Conservation (phyloP, 1,139 yeast species). For the Saccharomycopsis hybrid region DNA sequence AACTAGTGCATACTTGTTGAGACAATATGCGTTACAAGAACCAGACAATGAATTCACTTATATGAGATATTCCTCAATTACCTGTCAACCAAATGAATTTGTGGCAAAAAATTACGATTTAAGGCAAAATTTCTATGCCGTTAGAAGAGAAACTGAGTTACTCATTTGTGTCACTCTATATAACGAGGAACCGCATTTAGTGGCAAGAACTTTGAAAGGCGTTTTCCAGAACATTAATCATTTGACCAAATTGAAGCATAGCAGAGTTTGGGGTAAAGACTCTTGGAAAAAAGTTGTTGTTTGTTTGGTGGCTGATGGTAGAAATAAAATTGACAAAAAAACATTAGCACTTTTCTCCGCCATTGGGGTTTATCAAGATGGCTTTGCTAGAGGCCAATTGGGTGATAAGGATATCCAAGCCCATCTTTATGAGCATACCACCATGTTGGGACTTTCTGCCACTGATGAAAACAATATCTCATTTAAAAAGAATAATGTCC, state of each 20-base stretch:
- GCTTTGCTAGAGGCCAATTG: constrained; percentile 84
- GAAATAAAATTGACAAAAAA: constrained; percentile 80
- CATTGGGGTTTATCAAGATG: constrained; percentile 92
- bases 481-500: constrained; percentile 59
- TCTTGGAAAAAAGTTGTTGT: constrained; percentile 94
- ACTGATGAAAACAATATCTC: constrained; percentile 64
- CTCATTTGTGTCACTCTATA: constrained; percentile 89
- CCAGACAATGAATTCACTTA: constrained; percentile 70
- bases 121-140: constrained; percentile 59
- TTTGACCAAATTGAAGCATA: constrained; percentile 62
- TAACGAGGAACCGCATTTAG: constrained; percentile 81
- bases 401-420: constrained; percentile 76
- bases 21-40: constrained; percentile 36
- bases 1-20: constrained; percentile 48
- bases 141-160: constrained; percentile 78
- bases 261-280: constrained; percentile 78
- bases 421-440: constrained; percentile 85
- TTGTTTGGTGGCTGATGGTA: constrained; percentile 85
- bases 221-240: constrained; percentile 88
- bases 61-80: constrained; percentile 80
- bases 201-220: constrained; percentile 89
- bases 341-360: constrained; percentile 84
- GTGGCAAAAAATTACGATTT: constrained; percentile 67
- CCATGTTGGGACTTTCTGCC: constrained; percentile 48
- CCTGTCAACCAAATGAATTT: constrained; percentile 78